phyloP scores from a whole-genome alignment of 805 yeast genomes.

The Nematodospora valgi region DNA sequence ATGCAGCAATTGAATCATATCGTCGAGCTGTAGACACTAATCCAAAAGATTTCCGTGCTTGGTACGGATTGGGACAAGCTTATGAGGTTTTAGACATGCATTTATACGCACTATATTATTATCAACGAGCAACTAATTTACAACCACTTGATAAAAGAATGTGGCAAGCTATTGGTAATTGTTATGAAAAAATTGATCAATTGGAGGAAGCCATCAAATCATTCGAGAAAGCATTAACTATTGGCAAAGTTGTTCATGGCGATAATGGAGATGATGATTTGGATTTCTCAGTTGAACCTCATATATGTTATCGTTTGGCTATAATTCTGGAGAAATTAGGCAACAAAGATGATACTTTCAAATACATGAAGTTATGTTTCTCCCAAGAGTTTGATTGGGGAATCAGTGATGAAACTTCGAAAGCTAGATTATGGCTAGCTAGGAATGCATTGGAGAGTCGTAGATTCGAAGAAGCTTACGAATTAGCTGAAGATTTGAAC shows the following conservation, averaged over 20 bases:
- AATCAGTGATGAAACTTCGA: constrained; percentile 67
- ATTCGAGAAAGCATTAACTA: constrained; percentile 69
- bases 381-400: constrained; percentile 65
- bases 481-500: constrained; percentile 64
- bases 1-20: constrained; percentile 95
- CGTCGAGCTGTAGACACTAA: constrained; percentile 90
- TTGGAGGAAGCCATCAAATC: constrained; percentile 72
- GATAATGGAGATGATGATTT: constrained; percentile 12
- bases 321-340: constrained; percentile 55
- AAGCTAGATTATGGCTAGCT: constrained; percentile 87
- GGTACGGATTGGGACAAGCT: constrained; percentile 99
- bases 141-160: constrained; percentile 88
- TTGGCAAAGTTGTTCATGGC: constrained; percentile 36
- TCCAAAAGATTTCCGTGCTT: constrained; percentile 86
- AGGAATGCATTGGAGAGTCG: constrained; percentile 53
- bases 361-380: constrained; percentile 64
- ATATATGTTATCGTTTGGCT: constrained; percentile 66
- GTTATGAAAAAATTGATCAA: constrained; percentile 77
- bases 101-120: constrained; percentile 85
- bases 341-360: constrained; percentile 50
- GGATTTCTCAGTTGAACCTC: constrained; percentile 28
- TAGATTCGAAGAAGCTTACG: constrained; percentile 66
- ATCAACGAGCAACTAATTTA: constrained; percentile 83
- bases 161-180: constrained; percentile 94
- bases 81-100: constrained; percentile 96